Conservation (phyloP, 2,329 filamentous ascomycete species). For the Stylonectria norvegica region DNA sequence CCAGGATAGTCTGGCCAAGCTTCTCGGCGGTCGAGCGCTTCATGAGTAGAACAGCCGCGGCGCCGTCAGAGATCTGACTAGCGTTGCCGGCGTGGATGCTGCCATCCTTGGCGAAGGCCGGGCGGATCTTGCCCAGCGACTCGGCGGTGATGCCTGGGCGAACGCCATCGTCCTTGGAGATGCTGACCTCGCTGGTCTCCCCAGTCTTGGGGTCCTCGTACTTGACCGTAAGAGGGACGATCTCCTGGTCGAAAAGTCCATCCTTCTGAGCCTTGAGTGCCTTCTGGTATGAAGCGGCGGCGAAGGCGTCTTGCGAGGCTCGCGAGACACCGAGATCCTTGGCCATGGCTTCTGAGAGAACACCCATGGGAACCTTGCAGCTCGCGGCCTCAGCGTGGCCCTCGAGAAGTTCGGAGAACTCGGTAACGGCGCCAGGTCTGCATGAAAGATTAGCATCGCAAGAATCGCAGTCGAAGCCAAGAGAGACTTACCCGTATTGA, state of each 20-base stretch:
- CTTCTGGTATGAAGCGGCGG: slow-evolving; percentile 89
- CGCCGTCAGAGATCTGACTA: slow-evolving; percentile 91
- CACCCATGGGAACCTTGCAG: slow-evolving; percentile 97
- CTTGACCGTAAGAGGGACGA: slow-evolving; percentile 79
- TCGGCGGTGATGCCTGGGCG: slow-evolving; percentile 81
- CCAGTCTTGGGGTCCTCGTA: slow-evolving; percentile 88
- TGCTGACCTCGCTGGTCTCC: slow-evolving; percentile 78
- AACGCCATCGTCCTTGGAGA: slow-evolving; percentile 83
- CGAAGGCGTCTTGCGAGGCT: slow-evolving; percentile 82
- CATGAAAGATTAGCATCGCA: slow-evolving; percentile 6
- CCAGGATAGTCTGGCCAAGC: slow-evolving; percentile 83
- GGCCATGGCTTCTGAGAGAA: slow-evolving; percentile 92
- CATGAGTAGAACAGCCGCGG: slow-evolving; percentile 93
- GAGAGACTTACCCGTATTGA: slow-evolving; percentile 72
- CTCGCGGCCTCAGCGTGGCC: slow-evolving; percentile 77
- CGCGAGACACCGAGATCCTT: slow-evolving; percentile 74
- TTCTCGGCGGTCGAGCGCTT: slow-evolving; percentile 85
- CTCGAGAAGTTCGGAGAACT: slow-evolving; percentile 89
- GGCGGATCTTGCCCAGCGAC: slow-evolving; percentile 83
- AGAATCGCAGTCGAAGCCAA: slow-evolving; percentile 1
- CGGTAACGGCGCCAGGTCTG: slow-evolving; percentile 77
- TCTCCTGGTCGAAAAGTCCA: slow-evolving; percentile 92
- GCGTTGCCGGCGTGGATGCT: slow-evolving; percentile 96
- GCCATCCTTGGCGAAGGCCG: slow-evolving; percentile 88
- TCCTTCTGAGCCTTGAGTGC: slow-evolving; percentile 78